Evolutionary conservation across 768 basidiomycete species (phyloP), one percentile per base, ranked within the genome.

Genomic region (Rubroboletus satanas): DNA sequence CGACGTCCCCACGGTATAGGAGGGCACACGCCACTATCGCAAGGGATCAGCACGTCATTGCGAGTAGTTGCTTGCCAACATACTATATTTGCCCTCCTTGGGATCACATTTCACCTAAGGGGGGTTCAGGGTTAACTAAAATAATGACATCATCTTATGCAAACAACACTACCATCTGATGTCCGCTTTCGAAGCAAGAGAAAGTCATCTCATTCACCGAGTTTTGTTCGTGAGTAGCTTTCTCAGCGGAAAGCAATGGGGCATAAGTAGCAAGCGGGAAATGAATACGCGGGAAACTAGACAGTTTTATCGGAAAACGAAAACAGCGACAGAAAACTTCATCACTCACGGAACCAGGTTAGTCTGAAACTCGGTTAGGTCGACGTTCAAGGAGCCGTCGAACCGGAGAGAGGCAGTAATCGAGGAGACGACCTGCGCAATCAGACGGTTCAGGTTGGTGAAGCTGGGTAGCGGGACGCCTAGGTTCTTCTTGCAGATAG

Each of bases 151-250:
- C 33, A 44, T 26, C 26, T n/a, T n/a, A 18, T 26, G 17, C 6
- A 53, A 56, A 39, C 32, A 18, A 43, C 37, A 36, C 4, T 56
- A 84, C 94, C 94, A 98, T 93, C 75, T 98, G 96, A 75, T 93
- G 95, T 57, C 93, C 93, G 58, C 82, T 80, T 77, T 98, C 96
- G 75, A 98, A 98, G 80, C 94, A 98, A 49, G 93, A 85, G 78
- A 91, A 93, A 60, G 96, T 98, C 93, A 98, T 98, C 66, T 98
- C 95, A 44, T 92, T 84, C 35, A 98, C 96, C 6, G 93, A 91
- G 79, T 98, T 97, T 74, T 93, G 90, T 73, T 98, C 96, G 68
- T 98, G 96, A 64, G 82, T 83, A 37, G 93, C 94, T 77, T 97
- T 98, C 65, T 96, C 94, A 28, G 85, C 84, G n/a, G 93, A 95